Evolutionary conservation across 2,329 filamentous ascomycete species (phyloP).

Genomic region (Fusarium oligoseptatum): DNA sequence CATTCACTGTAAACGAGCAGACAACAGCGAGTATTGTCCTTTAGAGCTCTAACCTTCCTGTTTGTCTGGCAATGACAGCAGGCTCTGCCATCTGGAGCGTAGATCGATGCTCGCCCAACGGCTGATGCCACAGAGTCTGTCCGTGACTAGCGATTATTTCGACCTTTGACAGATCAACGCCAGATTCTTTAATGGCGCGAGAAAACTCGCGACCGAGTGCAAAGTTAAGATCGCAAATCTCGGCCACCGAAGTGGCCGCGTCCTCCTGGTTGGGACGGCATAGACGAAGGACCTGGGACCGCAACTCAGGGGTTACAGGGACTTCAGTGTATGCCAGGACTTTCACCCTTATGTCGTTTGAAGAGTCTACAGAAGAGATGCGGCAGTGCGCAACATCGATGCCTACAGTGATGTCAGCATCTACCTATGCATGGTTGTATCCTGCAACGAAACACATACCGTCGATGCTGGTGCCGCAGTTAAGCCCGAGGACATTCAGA

Average conservation of each 20-base stretch:
- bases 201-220: constrained; percentile 32
- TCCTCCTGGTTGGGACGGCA: constrained; percentile 18
- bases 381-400: constrained; percentile 16
- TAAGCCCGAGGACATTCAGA: neutral
- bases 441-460: neutral
- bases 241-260: constrained; percentile 25
- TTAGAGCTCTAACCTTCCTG: neutral
- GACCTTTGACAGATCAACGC: constrained; percentile 50
- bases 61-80: neutral
- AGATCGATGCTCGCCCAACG: neutral
- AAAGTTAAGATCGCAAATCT: constrained; percentile 38
- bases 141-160: constrained; percentile 9
- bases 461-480: neutral
- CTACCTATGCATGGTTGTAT: neutral
- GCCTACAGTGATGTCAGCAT: neutral
- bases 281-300: constrained; percentile 21
- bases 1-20: no score
- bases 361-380: constrained; percentile 5
- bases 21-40: no score
- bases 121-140: constrained; percentile 2
- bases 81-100: neutral
- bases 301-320: constrained; percentile 16
- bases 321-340: constrained; percentile 28
- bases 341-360: constrained; percentile 14
- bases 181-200: constrained; percentile 25